These are phyloP conservation scores for Fraxinus excelsior DNA, from an alignment of 257 asterid species.

Conservation along the genomic window DNA sequence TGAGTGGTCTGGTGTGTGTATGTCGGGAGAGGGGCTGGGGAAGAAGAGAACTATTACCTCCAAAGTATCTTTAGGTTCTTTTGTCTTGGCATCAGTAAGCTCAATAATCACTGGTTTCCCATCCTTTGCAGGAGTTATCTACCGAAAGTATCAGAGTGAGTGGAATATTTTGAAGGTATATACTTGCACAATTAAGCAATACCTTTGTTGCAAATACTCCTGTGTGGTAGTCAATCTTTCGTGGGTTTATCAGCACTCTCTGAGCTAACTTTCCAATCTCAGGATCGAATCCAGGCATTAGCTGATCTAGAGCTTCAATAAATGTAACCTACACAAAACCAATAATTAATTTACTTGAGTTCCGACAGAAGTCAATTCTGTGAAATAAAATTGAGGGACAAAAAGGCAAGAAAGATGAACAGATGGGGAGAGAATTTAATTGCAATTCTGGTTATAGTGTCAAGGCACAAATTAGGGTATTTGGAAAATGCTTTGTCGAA, in stretches of 20 bases:
- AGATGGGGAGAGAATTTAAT: not conserved
- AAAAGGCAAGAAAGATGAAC: not conserved
- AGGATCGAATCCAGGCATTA: conserved; percentile 97
- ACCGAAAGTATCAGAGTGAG: not conserved
- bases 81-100: conserved; percentile 97
- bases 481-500: not conserved
- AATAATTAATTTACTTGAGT: not conserved
- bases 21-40: not conserved
- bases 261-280: conserved; percentile 93
- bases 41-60: conserved; percentile 53
- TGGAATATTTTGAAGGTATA: not conserved
- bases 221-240: conserved; percentile 80
- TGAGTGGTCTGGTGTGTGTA: not conserved
- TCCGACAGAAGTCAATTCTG: no score
- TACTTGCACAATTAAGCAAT: conserved; percentile 20
- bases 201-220: conserved; percentile 98
- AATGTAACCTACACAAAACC: conserved; percentile 86
- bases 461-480: not conserved
- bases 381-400: conserved; percentile 5
- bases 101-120: conserved; percentile 94
- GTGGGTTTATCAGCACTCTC: conserved; percentile 80
- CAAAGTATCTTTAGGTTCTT: conserved; percentile 78
- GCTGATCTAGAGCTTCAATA: conserved; percentile 88
- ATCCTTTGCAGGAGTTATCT: conserved; percentile 96
- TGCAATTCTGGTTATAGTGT: not conserved